Evolutionary conservation across 2,329 filamentous ascomycete genomes (phyloP).

Genomic region (Pyricularia sp.): DNA sequence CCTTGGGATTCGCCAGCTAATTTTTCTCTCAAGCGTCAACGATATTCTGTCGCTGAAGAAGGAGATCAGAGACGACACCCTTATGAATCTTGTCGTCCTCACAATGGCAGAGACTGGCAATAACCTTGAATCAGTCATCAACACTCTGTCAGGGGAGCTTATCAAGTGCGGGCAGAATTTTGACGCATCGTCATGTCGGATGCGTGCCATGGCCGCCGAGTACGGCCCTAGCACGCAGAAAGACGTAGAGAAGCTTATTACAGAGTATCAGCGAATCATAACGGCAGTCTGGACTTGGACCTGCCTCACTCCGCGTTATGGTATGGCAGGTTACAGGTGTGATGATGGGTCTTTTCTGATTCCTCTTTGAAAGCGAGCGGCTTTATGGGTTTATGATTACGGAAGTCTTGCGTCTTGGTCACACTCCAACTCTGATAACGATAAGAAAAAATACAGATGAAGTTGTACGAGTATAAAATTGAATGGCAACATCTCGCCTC

Average conservation of each 20-base stretch:
- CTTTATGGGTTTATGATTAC: neutral
- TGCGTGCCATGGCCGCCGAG: conserved; percentile 31
- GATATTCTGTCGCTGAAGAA: conserved; percentile 7
- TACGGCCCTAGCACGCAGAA: neutral
- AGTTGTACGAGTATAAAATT: neutral
- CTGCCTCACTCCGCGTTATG: conserved; percentile 5
- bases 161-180: conserved; percentile 20
- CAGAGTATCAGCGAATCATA: conserved; percentile 3
- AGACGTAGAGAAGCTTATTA: conserved; percentile 4
- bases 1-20: neutral
- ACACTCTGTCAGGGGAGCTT: neutral
- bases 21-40: neutral
- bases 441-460: neutral
- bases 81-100: conserved; percentile 6
- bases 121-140: conserved; percentile 2
- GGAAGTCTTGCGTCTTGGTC: neutral
- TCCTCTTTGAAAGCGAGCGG: neutral
- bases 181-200: conserved; percentile 20
- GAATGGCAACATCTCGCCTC: neutral
- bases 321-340: conserved; percentile 4
- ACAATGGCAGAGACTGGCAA: conserved; percentile 5
- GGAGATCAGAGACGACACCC: conserved; percentile 6
- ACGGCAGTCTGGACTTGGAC: conserved; percentile 5
- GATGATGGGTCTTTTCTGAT: conserved; percentile 4
- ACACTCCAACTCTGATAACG: neutral